Evolutionary conservation across 176 grass and related monocot species (phyloP).

Genomic region (Elaeis guineensis): DNA sequence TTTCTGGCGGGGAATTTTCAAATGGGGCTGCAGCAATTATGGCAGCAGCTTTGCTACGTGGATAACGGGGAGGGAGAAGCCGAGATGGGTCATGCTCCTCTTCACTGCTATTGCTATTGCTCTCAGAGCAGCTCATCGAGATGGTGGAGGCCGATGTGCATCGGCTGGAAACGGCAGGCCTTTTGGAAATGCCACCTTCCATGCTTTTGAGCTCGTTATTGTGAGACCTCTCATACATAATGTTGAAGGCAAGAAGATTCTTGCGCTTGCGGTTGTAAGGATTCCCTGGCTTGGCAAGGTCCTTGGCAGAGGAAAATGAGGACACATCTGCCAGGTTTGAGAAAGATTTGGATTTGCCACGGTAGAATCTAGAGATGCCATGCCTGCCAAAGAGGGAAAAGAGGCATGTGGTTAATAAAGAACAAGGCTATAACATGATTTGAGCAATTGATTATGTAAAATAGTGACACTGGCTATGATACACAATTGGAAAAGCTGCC

Average conservation of each 20-base stretch:
- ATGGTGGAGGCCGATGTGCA: constrained; percentile 19
- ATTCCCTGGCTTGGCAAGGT: constrained; percentile 49
- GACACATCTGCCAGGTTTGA: constrained; percentile 31
- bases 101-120: constrained; percentile 58
- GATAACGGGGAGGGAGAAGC: constrained; percentile 35
- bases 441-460: too few relatives aligned
- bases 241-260: constrained; percentile 60
- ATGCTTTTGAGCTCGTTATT: constrained; percentile 27
- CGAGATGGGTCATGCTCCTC: constrained; percentile 31
- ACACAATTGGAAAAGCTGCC: constrained; percentile 7
- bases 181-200: constrained; percentile 30
- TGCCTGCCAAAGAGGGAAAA: constrained; percentile 42
- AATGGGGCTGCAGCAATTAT: constrained; percentile 20
- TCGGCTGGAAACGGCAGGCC: constrained; percentile 40
- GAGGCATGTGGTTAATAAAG: not conserved
- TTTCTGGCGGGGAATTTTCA: constrained; percentile 23
- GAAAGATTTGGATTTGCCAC: constrained; percentile 65
- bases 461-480: too few relatives aligned
- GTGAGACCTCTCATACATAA: constrained; percentile 45
- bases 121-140: constrained; percentile 63
- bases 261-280: constrained; percentile 71
- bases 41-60: constrained; percentile 27
- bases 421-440: too few relatives aligned
- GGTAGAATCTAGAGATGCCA: constrained; percentile 70
- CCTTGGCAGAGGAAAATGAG: constrained; percentile 32